Conservation (phyloP, 2,329 filamentous ascomycete species). For the Colletotrichum tabaci region DNA sequence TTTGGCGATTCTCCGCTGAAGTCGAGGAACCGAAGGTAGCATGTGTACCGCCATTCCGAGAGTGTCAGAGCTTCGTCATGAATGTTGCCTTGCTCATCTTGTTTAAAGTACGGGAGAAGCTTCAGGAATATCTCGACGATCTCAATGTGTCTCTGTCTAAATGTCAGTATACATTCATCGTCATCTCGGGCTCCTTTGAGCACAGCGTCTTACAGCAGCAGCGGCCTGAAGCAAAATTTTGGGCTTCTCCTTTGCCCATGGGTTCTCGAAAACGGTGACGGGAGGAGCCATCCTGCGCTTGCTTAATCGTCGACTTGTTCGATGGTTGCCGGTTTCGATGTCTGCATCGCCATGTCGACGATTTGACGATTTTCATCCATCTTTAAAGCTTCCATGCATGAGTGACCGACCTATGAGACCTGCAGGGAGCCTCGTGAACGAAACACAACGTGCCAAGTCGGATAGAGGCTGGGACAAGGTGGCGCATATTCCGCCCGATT, state of each 20-base stretch:
- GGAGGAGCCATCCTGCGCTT: neutral
- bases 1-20: constrained; percentile 25
- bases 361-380: too few species aligned
- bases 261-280: constrained; percentile 24
- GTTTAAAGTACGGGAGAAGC: constrained; percentile 38
- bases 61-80: constrained; percentile 36
- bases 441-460: constrained; percentile 14
- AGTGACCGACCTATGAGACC: neutral
- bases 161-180: neutral
- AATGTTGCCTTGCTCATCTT: constrained; percentile 26
- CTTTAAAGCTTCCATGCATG: neutral
- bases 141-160: constrained; percentile 32
- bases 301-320: neutral
- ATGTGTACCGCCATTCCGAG: constrained; percentile 44
- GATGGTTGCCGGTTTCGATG: too few species aligned
- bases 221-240: constrained; percentile 12
- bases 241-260: constrained; percentile 20
- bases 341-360: neutral
- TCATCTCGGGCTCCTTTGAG: too few species aligned
- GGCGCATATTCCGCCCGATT: constrained; percentile 19
- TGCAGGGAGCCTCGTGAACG: neutral
- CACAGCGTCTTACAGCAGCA: constrained; percentile 7
- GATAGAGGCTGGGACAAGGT: neutral
- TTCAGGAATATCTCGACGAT: constrained; percentile 41
- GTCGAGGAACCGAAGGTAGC: constrained; percentile 42